Evolutionary conservation across 2,329 filamentous ascomycete genomes (phyloP).

Genomic region (Alternaria sp.): DNA sequence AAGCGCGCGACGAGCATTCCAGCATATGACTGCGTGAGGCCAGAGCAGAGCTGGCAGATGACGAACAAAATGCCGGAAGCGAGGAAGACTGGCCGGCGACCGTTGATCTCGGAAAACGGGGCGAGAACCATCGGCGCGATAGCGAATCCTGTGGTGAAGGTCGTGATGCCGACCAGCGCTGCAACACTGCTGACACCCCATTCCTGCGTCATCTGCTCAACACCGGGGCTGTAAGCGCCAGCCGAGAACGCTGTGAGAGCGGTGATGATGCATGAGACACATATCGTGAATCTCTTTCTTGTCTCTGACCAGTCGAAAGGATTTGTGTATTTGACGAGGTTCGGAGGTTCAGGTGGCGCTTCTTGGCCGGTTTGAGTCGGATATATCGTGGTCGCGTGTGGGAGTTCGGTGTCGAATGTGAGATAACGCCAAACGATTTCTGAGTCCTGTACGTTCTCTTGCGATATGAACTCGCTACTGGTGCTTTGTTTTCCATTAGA

Average conservation of each 20-base stretch:
- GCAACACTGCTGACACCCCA: conserved; percentile 71
- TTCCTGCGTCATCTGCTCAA: conserved; percentile 68
- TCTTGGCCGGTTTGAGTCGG: conserved; percentile 40
- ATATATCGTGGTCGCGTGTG: conserved; percentile 52
- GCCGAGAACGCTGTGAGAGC: conserved; percentile 80
- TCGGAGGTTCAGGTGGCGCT: conserved; percentile 64
- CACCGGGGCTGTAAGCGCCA: conserved; percentile 77
- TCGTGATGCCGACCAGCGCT: conserved; percentile 76
- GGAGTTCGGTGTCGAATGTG: conserved; percentile 66
- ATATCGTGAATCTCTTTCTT: conserved; percentile 74
- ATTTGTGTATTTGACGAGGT: conserved; percentile 69
- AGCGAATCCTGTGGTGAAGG: conserved; percentile 77
- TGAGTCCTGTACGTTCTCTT: conserved; percentile 16
- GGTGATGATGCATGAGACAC: conserved; percentile 77
- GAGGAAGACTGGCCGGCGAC: conserved; percentile 82
- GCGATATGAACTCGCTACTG: conserved; percentile 3
- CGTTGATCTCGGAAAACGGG: conserved; percentile 87
- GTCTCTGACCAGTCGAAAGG: conserved; percentile 75
- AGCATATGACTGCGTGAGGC: conserved; percentile 69
- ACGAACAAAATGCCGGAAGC: conserved; percentile 75
- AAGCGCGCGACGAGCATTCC: conserved; percentile 80
- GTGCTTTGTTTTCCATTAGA: conserved; percentile 23
- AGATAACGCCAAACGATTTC: conserved; percentile 65
- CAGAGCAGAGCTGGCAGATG: conserved; percentile 74
- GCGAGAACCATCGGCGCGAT: conserved; percentile 87